These are phyloP conservation scores for Russula sp. DNA, from an alignment of 768 basidiomycete genomes.

Conservation along the genomic window DNA sequence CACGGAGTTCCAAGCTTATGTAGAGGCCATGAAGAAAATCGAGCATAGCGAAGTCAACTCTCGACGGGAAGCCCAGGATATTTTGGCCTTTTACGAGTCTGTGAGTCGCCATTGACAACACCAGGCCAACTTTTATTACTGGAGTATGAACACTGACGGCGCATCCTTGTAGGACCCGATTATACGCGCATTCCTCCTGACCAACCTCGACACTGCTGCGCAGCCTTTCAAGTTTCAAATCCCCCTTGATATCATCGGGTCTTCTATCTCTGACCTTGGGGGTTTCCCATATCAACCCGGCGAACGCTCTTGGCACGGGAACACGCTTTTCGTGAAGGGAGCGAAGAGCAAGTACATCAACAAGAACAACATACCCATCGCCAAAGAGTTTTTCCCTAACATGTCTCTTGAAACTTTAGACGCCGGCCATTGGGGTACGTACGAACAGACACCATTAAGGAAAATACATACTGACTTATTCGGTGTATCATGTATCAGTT, in stretches of 20 bases:
- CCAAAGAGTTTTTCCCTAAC: constrained; percentile 70
- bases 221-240: constrained; percentile 62
- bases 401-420: constrained; percentile 62
- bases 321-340: constrained; percentile 75
- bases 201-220: constrained; percentile 59
- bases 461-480: constrained; percentile 1
- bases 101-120: constrained; percentile 39
- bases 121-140: background rate
- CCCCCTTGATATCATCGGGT: constrained; percentile 63
- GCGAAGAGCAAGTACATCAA: constrained; percentile 81
- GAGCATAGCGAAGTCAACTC: constrained; percentile 56
- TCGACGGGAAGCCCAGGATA: constrained; percentile 66
- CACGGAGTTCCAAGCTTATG: constrained; percentile 62
- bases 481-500: constrained; percentile 49
- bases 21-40: constrained; percentile 71
- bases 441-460: background rate
- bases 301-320: constrained; percentile 53
- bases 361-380: constrained; percentile 57
- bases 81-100: constrained; percentile 59
- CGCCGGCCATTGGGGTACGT: constrained; percentile 83
- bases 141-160: background rate
- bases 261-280: constrained; percentile 65
- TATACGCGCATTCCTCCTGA: constrained; percentile 80
- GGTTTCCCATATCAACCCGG: constrained; percentile 70
- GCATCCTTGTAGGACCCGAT: constrained; percentile 54